Evolutionary conservation across 805 yeast genomes (phyloP).

Genomic region (Zygosaccharomyces siamensis): DNA sequence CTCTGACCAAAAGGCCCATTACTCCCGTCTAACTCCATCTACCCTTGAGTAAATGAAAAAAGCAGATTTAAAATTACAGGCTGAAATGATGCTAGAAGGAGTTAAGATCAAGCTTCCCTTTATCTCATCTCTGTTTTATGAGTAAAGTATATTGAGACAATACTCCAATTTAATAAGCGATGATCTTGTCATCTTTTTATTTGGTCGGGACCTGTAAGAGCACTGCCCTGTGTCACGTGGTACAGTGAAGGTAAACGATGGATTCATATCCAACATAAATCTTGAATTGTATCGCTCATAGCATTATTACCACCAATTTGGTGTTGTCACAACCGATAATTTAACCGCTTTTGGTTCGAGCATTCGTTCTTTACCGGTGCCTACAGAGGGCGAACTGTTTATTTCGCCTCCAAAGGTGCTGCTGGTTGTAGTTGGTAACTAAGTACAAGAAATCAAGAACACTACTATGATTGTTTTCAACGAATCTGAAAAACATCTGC

Average conservation of each 20-base stretch:
- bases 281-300: background rate
- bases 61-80: background rate
- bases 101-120: background rate
- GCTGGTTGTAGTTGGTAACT: too few relatives aligned
- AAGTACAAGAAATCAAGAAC: background rate
- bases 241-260: background rate
- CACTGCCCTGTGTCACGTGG: conserved; percentile 2
- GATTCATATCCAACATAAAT: background rate
- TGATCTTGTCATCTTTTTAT: conserved; percentile 4
- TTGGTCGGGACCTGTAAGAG: background rate
- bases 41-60: background rate
- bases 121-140: background rate
- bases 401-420: too few relatives aligned
- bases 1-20: conserved; percentile 1
- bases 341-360: too few relatives aligned
- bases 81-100: background rate
- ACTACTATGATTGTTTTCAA: background rate
- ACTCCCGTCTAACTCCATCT: conserved; percentile 1
- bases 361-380: too few relatives aligned
- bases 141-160: background rate
- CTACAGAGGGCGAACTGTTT: too few relatives aligned
- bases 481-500: conserved; percentile 1
- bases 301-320: too few relatives aligned
- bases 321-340: too few relatives aligned
- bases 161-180: background rate